Evolutionary conservation across 164 flowering plant species (phyloP), one percentile per base, ranked within the genome.

Genomic region (Vitis amurensis): DNA sequence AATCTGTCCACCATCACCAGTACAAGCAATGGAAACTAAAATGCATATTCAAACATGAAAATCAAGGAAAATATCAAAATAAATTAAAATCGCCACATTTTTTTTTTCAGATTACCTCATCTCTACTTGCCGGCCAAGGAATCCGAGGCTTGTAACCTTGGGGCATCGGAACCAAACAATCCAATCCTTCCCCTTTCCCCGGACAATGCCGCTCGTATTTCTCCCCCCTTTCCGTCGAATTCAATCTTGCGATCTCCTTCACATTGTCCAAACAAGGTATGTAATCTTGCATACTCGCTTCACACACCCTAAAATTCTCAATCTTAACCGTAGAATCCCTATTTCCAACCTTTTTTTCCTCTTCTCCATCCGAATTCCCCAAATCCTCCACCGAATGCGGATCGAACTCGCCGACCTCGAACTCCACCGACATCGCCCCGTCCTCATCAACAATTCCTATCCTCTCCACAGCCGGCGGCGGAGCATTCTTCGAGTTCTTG

Each of bases 251-350:
- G 47, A 80, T 72, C 17, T 63, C 81, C 23, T 81, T 82, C 65
- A 58, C 76, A 73, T 86, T 83, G 61, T 86, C 92, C 79, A 86
- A 74, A 79, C 92, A 86, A 2, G 92, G 92, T 30, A 85, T 74
- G 55, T 79, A 83, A n/a, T 86, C 86, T 11, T 60, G 57, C 81
- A 75, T 70, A 15, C 75, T 74, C 67, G 65, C 66, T 11, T 63
- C 78, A 63, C 88, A 85, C 53, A 49, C 53, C 23, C 52, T 37
- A 60, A 9, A 85, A 61, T 70, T 82, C 59, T 44, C 58, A 17
- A 73, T 50, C 69, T 52, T 64, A 71, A 69, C 57, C 59, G 51
- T 64, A 15, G 44, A 37, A 37, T 0, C 65, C 19, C n/a, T 50
- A 8, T 67, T 67, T 37, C 16, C 68, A 49, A 57, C 64, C 29